Conservation (phyloP, 139 green algal species). For the Chlamydomonas schloesseri region DNA sequence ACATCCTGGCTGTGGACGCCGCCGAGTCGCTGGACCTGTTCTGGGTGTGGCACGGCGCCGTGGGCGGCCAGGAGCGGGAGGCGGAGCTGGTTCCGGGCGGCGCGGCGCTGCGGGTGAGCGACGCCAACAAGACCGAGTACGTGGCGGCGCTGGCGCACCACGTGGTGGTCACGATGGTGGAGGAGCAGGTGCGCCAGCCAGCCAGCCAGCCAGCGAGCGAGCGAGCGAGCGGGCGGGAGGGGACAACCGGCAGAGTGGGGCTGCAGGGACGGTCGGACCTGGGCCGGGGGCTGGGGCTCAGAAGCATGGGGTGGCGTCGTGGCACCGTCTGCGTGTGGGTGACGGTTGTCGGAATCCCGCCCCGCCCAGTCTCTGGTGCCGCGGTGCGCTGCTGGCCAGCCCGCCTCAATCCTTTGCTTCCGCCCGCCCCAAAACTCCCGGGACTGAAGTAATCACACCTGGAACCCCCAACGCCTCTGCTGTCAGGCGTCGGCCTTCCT, state of each 20-base stretch:
- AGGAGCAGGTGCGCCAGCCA: conserved; percentile 28
- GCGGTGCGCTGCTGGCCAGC: too few relatives aligned
- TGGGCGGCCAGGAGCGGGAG: background rate
- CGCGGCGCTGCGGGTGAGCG: background rate
- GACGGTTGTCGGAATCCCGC: too few relatives aligned
- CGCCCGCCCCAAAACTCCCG: background rate
- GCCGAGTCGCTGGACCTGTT: conserved; percentile 14
- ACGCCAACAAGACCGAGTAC: conserved; percentile 16
- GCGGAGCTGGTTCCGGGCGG: conserved; percentile 30
- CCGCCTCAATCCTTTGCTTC: background rate
- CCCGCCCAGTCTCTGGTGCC: too few relatives aligned
- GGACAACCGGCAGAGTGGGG: too few relatives aligned
- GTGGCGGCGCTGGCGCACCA: conserved; percentile 14
- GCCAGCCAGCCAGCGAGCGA: too few relatives aligned
- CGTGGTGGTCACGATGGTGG: background rate
- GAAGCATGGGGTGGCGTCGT: too few relatives aligned
- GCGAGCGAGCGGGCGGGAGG: too few relatives aligned
- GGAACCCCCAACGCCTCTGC: too few relatives aligned
- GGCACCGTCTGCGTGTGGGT: too few relatives aligned
- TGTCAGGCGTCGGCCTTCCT: conserved; percentile 37
- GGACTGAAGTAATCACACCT: too few relatives aligned
- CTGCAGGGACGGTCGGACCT: too few relatives aligned
- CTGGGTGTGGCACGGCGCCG: conserved; percentile 16
- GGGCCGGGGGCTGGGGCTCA: too few relatives aligned
- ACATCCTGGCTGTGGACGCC: conserved; percentile 5